Percentiles rank a stretch among this genome's conserved stretches.
These are phyloP conservation scores for Striga asiatica DNA, from an alignment of 257 asterid species.

Conservation along the genomic window DNA sequence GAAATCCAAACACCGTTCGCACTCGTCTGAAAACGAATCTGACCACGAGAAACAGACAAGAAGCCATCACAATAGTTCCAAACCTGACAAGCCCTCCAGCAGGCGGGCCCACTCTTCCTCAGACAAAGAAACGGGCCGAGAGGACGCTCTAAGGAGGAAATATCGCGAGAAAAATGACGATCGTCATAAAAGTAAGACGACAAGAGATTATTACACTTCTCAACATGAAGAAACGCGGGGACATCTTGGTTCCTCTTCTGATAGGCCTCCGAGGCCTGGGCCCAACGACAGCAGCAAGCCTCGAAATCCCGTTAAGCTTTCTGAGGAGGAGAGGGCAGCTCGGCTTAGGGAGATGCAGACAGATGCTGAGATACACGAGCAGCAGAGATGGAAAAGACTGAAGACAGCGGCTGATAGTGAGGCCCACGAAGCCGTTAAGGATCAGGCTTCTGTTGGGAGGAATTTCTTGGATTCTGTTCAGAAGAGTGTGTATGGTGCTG, in stretches of 20 bases:
- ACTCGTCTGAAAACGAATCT: conserved; percentile 34
- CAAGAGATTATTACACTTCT: conserved; percentile 8
- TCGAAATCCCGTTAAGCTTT: conserved; percentile 38
- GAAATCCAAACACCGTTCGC: conserved; percentile 35
- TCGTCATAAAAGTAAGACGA: conserved; percentile 9
- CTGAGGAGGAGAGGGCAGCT: conserved; percentile 93
- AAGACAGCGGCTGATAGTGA: conserved; percentile 82
- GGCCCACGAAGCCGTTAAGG: conserved; percentile 49
- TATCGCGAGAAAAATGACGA: conserved; percentile 13
- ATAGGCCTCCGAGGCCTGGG: conserved; percentile 31
- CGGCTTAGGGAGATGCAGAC: conserved; percentile 82
- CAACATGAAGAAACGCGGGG: conserved; percentile 17
- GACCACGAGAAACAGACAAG: conserved; percentile 34
- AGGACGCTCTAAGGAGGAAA: conserved; percentile 21
- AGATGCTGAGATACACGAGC: conserved; percentile 88
- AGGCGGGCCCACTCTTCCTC: conserved; percentile 15
- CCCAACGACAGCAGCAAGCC: conserved; percentile 25
- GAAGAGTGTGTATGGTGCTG: conserved; percentile 79
- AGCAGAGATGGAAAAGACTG: conserved; percentile 80
- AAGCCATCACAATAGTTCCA: conserved; percentile 22
- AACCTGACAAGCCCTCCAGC: conserved; percentile 19
- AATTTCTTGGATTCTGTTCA: conserved; percentile 77
- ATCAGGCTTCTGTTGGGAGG: conserved; percentile 38
- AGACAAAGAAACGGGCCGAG: conserved; percentile 33
- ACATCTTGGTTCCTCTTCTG: conserved; percentile 25